phyloP scores from a whole-genome alignment of 331 rosid species.

The Dryas integrifolia region DNA sequence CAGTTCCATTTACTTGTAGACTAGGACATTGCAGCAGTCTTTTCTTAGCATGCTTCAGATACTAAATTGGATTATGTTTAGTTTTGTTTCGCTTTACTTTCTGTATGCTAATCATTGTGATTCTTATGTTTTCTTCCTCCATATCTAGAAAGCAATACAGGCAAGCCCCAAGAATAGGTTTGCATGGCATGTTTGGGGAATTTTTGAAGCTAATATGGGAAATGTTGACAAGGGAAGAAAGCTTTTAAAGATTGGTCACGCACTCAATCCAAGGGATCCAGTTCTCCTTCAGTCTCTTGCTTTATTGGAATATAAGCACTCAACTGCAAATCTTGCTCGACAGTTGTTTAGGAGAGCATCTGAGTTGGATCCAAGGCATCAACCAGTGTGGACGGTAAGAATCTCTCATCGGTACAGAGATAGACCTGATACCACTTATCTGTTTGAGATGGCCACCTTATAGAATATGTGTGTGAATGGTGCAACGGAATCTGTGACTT shows the following conservation, averaged over 20 bases:
- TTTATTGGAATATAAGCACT: constrained; percentile 73
- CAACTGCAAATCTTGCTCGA: constrained; percentile 78
- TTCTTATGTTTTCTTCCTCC: constrained; percentile 18
- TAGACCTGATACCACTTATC: not conserved
- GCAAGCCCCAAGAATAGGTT: constrained; percentile 97
- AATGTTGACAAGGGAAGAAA: constrained; percentile 69
- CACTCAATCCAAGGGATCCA: constrained; percentile 86
- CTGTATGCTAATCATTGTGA: not conserved
- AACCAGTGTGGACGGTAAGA: constrained; percentile 96
- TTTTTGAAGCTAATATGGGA: constrained; percentile 80
- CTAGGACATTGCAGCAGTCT: not conserved
- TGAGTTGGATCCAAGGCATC: constrained; percentile 86
- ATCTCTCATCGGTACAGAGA: not conserved
- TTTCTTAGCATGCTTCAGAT: not conserved
- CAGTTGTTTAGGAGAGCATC: constrained; percentile 83
- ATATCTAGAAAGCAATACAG: constrained; percentile 70
- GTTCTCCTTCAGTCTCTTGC: constrained; percentile 97
- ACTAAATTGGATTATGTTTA: constrained; percentile 7
- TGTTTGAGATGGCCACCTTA: not conserved
- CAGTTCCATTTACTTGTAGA: constrained; percentile 4
- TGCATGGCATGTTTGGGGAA: constrained; percentile 98
- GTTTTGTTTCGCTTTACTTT: not conserved
- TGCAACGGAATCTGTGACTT: not conserved
- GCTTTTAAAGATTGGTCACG: constrained; percentile 82
- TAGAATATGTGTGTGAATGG: not conserved